Evolutionary conservation across 2,329 filamentous ascomycete genomes (phyloP).

Genomic region (Aspergillus bombycis): DNA sequence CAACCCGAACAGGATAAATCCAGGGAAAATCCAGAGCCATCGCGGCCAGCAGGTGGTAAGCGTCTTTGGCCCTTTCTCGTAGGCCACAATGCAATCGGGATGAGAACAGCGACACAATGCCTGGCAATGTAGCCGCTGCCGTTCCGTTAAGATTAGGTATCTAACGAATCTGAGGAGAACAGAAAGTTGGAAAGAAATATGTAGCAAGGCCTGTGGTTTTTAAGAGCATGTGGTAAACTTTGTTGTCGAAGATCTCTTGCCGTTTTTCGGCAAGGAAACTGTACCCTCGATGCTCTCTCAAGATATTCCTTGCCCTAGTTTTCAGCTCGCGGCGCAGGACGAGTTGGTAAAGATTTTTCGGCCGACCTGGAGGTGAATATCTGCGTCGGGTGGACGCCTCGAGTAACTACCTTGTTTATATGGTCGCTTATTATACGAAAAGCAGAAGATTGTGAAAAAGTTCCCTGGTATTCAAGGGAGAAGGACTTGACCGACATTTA

Average conservation of each 20-base stretch:
- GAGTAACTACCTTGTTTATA: neutral
- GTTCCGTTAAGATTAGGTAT: neutral
- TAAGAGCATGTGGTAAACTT: neutral
- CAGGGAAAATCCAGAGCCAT: conserved; percentile 27
- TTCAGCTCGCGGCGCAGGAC: neutral
- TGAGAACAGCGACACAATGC: neutral
- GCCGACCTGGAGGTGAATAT: neutral
- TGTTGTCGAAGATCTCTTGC: neutral
- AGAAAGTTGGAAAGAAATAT: neutral
- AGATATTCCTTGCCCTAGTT: neutral
- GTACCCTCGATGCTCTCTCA: neutral
- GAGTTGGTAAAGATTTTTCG: neutral
- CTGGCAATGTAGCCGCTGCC: neutral
- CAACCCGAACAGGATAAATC: conserved; percentile 61
- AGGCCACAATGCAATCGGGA: neutral
- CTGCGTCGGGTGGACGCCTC: neutral
- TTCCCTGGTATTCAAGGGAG: neutral
- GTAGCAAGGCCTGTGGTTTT: neutral
- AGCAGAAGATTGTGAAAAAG: neutral
- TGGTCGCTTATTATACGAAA: neutral
- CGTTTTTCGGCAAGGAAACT: neutral
- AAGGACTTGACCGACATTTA: neutral
- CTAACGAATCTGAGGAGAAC: neutral
- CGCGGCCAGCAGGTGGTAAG: neutral
- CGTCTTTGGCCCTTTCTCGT: neutral